Evolutionary conservation across 345 rosid species (phyloP), one percentile per base, ranked within the genome.

Genomic region (Excoecaria agallocha): DNA sequence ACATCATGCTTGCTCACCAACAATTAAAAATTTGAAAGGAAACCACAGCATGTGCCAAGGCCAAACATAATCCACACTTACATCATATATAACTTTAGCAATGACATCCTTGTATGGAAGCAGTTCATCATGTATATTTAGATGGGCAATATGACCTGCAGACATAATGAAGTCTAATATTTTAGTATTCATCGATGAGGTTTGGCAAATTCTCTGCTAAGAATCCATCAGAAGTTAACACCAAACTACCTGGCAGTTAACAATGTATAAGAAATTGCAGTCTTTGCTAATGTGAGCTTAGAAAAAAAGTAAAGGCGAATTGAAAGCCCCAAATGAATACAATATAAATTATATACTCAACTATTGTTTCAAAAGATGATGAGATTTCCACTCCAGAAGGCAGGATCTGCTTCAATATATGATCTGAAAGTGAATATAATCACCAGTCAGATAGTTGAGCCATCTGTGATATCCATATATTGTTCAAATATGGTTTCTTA

Each of bases 141-240:
- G 82, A 82, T 94, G 98, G 50, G 98, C 98, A 75, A 92, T 74
- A 56, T 92, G 98, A 77, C 98, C 98, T 94, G 97, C 83, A 89
- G 63, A 52, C 59, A 22, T 52, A 30, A 72, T 41, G 70, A 72
- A 48, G 49, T 71, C 60, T 57, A 72, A 72, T 69, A 81, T 79
- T 70, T 35, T 6, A 39, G 73, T 72, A 25, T 59, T 68, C 75
- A 70, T 37, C 22, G 55, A 56, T 17, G 54, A 68, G 70, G 59
- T 52, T 49, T 48, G 41, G 8, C 37, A 46, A 37, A 50, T 38
- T 10, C 56, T 66, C 25, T 71, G 24, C 74, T 39, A 48, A 37
- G 69, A 67, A 69, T 55, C 17, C 6, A 74, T 16, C 49, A 72
- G 9, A 35, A 52, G 19, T 51, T 43, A 51, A 66, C 24, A n/a